Evolutionary conservation across 1,139 yeast genomes (phyloP).

Genomic region (Suhomyces chickasaworum): DNA sequence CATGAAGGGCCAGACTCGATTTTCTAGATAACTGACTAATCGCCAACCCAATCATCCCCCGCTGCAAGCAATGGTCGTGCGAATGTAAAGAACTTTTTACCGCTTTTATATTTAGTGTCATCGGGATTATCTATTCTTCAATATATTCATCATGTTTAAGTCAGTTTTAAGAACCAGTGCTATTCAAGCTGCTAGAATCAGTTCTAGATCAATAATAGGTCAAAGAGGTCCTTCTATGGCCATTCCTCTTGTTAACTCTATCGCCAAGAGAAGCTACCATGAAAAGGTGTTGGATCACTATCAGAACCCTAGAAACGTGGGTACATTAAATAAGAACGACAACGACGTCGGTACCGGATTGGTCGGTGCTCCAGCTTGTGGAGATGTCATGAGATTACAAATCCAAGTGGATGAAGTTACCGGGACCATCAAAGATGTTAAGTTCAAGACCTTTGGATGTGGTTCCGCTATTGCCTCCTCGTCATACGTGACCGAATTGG

Average conservation of each 20-base stretch:
- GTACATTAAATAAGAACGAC: constrained; percentile 79
- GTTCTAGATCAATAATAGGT: constrained; percentile 16
- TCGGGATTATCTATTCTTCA: neutral
- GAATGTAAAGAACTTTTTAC: neutral
- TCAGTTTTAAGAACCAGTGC: constrained; percentile 13
- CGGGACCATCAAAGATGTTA: constrained; percentile 91
- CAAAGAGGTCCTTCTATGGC: constrained; percentile 8
- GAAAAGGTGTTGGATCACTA: constrained; percentile 88
- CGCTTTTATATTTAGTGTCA: constrained; percentile 3
- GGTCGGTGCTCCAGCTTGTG: constrained; percentile 99
- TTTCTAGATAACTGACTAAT: constrained; percentile 7
- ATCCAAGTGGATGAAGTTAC: constrained; percentile 88
- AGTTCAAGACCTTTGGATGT: constrained; percentile 97
- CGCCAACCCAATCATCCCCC: constrained; percentile 8
- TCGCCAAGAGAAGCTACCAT: constrained; percentile 51
- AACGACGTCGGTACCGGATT: constrained; percentile 92
- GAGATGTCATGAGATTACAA: constrained; percentile 97
- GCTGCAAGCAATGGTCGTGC: constrained; percentile 13
- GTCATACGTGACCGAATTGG: constrained; percentile 91
- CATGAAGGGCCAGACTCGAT: constrained; percentile 3
- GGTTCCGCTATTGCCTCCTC: constrained; percentile 97
- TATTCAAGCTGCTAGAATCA: constrained; percentile 9
- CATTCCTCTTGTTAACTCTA: constrained; percentile 5
- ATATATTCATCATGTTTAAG: constrained; percentile 8
- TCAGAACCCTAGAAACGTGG: constrained; percentile 95